Evolutionary conservation across 768 basidiomycete genomes (phyloP).

Genomic region (Russula abietina): DNA sequence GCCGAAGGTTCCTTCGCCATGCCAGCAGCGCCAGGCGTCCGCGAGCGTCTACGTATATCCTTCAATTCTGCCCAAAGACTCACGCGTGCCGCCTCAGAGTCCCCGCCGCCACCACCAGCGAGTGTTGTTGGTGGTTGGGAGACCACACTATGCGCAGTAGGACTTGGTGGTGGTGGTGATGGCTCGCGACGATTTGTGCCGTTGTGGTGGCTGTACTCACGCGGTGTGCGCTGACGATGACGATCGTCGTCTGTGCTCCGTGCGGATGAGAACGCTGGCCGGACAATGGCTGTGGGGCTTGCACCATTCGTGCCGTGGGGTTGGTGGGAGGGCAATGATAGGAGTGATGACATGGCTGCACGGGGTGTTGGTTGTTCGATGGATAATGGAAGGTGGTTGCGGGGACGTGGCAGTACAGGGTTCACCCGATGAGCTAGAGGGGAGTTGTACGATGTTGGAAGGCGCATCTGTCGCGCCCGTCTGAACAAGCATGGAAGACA

Average conservation of each 20-base stretch:
- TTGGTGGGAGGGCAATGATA: neutral
- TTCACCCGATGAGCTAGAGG: constrained; percentile 34
- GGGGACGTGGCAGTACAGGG: constrained; percentile 29
- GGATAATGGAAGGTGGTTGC: constrained; percentile 28
- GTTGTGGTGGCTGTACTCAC: neutral
- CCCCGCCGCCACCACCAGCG: neutral
- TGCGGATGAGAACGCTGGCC: constrained; percentile 30
- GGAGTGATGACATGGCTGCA: constrained; percentile 10
- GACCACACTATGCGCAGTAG: constrained; percentile 31
- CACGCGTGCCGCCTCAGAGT: constrained; percentile 13
- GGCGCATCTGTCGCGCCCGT: constrained; percentile 74
- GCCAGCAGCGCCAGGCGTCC: constrained; percentile 10
- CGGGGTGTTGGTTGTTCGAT: constrained; percentile 18
- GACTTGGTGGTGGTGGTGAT: constrained; percentile 30
- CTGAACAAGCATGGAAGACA: constrained; percentile 34
- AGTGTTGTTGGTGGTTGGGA: constrained; percentile 20
- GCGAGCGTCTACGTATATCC: constrained; percentile 18
- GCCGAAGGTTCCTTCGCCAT: neutral
- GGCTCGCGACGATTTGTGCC: constrained; percentile 28
- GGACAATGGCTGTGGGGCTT: constrained; percentile 21
- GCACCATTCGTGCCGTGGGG: neutral
- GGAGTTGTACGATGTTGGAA: constrained; percentile 44
- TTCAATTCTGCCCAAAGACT: constrained; percentile 25
- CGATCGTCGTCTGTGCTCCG: constrained; percentile 21
- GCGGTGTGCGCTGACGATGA: constrained; percentile 18